Conservation (phyloP, 768 basidiomycete genomes). For the Paxillus involutus region DNA sequence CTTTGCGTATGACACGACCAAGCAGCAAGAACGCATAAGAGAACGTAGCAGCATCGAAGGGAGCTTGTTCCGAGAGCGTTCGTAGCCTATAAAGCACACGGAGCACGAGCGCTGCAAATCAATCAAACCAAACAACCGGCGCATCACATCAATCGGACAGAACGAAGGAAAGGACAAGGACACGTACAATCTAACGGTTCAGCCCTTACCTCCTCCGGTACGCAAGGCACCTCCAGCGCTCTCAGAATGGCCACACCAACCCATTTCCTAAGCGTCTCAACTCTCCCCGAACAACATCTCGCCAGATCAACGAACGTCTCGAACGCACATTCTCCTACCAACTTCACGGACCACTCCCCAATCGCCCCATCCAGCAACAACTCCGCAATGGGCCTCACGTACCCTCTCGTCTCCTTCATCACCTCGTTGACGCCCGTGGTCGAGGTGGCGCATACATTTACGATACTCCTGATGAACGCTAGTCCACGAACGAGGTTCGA, state of each 20-base stretch:
- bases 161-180: background rate
- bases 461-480: slow-evolving; percentile 63
- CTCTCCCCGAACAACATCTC: slow-evolving; percentile 66
- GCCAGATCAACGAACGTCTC: slow-evolving; percentile 77
- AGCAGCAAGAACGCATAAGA: slow-evolving; percentile 79
- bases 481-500: slow-evolving; percentile 64
- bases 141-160: background rate
- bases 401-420: slow-evolving; percentile 48
- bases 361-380: slow-evolving; percentile 69
- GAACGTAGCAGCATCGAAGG: slow-evolving; percentile 86
- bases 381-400: slow-evolving; percentile 57
- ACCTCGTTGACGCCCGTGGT: background rate
- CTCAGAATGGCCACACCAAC: slow-evolving; percentile 84
- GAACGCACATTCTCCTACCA: slow-evolving; percentile 67
- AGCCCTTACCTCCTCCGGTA: slow-evolving; percentile 70
- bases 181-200: slow-evolving; percentile 57
- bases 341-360: slow-evolving; percentile 45
- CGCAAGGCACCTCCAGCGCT: slow-evolving; percentile 57
- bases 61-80: slow-evolving; percentile 74
- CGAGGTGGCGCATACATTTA: slow-evolving; percentile 37
- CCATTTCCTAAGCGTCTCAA: slow-evolving; percentile 68
- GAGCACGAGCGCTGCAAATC: slow-evolving; percentile 63
- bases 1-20: slow-evolving; percentile 60
- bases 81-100: slow-evolving; percentile 86
- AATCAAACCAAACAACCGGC: background rate